These are phyloP conservation scores for Colletotrichum sp. DNA, from an alignment of 2,329 filamentous ascomycete species.

Conservation along the genomic window DNA sequence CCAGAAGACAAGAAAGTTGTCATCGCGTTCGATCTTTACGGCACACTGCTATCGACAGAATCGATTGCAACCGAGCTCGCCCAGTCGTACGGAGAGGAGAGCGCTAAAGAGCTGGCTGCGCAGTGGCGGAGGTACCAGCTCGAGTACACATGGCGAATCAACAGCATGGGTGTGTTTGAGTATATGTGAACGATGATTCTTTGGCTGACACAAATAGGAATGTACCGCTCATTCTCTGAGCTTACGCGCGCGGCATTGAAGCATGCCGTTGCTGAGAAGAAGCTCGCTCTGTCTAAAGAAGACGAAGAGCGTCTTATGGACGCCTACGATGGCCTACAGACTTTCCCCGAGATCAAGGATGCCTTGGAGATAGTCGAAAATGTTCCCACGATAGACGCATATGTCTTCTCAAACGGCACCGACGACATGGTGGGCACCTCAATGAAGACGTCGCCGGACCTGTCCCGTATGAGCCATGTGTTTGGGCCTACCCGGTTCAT, in stretches of 20 bases:
- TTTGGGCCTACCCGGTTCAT: conserved; percentile 55
- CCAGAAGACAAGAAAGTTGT: conserved; percentile 38
- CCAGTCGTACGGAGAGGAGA: conserved; percentile 60
- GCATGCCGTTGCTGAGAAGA: conserved; percentile 67
- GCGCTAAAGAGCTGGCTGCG: conserved; percentile 60
- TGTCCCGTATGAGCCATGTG: conserved; percentile 49
- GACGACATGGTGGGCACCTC: conserved; percentile 66
- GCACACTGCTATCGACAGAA: conserved; percentile 74
- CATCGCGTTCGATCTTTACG: conserved; percentile 78
- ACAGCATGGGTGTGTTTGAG: conserved; percentile 70
- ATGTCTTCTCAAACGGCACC: conserved; percentile 76
- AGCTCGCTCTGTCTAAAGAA: conserved; percentile 45
- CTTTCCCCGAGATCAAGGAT: conserved; percentile 67
- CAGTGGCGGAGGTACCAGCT: conserved; percentile 74
- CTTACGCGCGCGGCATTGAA: conserved; percentile 65
- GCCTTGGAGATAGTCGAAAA: conserved; percentile 54
- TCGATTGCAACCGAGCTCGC: conserved; percentile 68
- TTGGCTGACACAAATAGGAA: conserved; percentile 43
- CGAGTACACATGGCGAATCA: conserved; percentile 79
- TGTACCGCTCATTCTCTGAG: conserved; percentile 66
- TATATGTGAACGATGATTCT: neutral
- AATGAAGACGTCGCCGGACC: conserved; percentile 59
- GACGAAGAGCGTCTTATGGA: conserved; percentile 60
- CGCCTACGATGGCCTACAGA: conserved; percentile 67
- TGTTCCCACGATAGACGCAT: conserved; percentile 49